These are phyloP conservation scores for Puccinia sorghi DNA, from an alignment of 1,284 basidiomycete species.

Conservation along the genomic window DNA sequence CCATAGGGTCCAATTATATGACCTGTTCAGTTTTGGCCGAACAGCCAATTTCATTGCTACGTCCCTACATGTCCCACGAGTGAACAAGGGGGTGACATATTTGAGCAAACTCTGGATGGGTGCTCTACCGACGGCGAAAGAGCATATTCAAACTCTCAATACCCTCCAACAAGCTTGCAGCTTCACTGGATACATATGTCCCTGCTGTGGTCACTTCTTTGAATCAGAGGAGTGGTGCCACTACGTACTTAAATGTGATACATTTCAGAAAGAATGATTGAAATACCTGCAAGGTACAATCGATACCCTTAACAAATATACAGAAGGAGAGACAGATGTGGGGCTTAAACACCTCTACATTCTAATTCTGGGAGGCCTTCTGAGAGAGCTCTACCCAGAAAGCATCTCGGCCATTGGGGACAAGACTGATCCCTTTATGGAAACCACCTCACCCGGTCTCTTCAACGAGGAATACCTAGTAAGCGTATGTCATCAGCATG, in stretches of 20 bases:
- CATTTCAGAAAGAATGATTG: no score
- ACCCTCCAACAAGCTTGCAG: not conserved
- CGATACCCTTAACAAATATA: not conserved
- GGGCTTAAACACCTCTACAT: no score
- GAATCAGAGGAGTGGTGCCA: no score
- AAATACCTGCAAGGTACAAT: not conserved
- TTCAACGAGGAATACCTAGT: slow-evolving; percentile 32
- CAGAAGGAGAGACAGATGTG: no score
- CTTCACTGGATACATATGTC: not conserved
- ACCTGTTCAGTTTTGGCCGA: not conserved
- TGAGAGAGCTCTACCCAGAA: no score
- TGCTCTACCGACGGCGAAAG: not conserved
- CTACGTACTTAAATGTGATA: no score
- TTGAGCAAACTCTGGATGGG: slow-evolving; percentile 6
- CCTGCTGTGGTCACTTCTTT: no score
- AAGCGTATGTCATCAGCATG: slow-evolving; percentile 27
- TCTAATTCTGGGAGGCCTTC: no score
- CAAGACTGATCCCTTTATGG: no score
- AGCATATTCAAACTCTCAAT: not conserved
- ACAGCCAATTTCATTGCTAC: slow-evolving; percentile 4
- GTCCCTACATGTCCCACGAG: not conserved
- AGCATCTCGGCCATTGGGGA: no score
- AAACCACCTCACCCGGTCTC: no score
- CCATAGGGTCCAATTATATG: not conserved
- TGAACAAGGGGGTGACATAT: not conserved